These are phyloP conservation scores for Pterocarpus santalinus DNA, from an alignment of 306 rosid genomes.

Conservation along the genomic window DNA sequence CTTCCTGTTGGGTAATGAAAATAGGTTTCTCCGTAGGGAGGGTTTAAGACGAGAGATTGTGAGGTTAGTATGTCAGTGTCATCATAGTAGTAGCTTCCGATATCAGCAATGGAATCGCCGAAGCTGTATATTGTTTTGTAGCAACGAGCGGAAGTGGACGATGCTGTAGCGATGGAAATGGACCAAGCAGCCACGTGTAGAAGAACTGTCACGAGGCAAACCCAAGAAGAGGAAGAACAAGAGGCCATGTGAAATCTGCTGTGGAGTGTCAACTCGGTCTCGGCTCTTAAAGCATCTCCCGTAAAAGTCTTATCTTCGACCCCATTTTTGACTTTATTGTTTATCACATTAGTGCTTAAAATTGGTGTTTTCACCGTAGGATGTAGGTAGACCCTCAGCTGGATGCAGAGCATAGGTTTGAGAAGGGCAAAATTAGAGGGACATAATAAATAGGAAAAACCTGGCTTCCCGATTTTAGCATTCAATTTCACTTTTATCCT, in stretches of 20 bases:
- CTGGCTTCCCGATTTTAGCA: too few species aligned
- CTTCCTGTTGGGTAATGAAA: conserved; percentile 50
- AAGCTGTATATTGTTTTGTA: conserved; percentile 52
- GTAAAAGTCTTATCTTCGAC: too few species aligned
- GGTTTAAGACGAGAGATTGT: not conserved
- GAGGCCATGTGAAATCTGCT: not conserved
- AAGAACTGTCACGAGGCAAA: not conserved
- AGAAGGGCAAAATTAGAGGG: too few species aligned
- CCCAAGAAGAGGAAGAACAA: not conserved
- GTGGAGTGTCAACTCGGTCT: too few species aligned
- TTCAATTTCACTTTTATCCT: too few species aligned
- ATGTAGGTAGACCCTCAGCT: too few species aligned
- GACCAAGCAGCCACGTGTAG: not conserved
- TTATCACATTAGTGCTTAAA: too few species aligned
- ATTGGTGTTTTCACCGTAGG: too few species aligned
- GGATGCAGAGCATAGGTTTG: too few species aligned
- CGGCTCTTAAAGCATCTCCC: too few species aligned
- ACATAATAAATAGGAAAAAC: too few species aligned
- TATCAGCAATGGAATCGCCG: conserved; percentile 55
- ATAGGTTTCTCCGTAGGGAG: conserved; percentile 50
- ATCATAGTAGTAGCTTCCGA: conserved; percentile 37
- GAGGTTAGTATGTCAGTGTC: not conserved
- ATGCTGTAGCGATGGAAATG: not conserved
- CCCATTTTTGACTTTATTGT: too few species aligned
- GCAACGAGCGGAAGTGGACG: not conserved